phyloP scores from a whole-genome alignment of 192 early-diverging fungal genomes.

The Phycomyces blakesleeanus region DNA sequence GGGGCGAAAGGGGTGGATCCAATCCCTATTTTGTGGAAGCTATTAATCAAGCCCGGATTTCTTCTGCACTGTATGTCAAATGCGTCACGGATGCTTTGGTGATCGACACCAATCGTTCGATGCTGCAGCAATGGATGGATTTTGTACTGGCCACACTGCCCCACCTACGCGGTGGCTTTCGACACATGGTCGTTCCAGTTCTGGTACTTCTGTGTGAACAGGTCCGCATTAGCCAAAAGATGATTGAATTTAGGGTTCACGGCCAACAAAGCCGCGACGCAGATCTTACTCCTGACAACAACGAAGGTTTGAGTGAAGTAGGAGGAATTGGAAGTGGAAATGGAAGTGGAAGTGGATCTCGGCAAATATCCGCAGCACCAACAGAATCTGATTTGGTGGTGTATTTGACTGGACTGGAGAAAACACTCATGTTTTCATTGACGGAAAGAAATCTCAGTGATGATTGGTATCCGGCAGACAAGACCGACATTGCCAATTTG shows the following conservation, averaged over 20 bases:
- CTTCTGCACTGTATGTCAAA: conserved; percentile 51
- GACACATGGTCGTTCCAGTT: conserved; percentile 57
- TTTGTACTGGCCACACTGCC: conserved; percentile 63
- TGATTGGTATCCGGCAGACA: conserved; percentile 17
- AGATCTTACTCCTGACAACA: background rate
- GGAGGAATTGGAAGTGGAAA: too few relatives aligned
- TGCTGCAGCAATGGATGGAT: conserved; percentile 76
- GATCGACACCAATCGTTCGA: conserved; percentile 54
- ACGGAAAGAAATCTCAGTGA: conserved; percentile 35
- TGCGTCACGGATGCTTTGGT: conserved; percentile 60
- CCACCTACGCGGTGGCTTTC: conserved; percentile 57
- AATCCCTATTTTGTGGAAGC: conserved; percentile 5
- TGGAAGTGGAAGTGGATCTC: too few relatives aligned
- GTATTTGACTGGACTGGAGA: conserved; percentile 54
- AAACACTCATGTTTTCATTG: conserved; percentile 52
- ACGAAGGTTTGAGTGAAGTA: background rate
- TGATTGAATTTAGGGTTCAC: conserved; percentile 21
- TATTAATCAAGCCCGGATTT: conserved; percentile 12
- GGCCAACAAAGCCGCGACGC: background rate
- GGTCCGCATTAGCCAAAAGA: conserved; percentile 34
- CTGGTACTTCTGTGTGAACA: conserved; percentile 62
- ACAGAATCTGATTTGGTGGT: conserved; percentile 50
- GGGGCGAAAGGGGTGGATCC: too few relatives aligned
- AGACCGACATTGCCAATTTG: conserved; percentile 2
- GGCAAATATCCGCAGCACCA: background rate